Evolutionary conservation across 2,329 filamentous ascomycete species (phyloP).

Genomic region (Cylindrodendrum hubeiense): DNA sequence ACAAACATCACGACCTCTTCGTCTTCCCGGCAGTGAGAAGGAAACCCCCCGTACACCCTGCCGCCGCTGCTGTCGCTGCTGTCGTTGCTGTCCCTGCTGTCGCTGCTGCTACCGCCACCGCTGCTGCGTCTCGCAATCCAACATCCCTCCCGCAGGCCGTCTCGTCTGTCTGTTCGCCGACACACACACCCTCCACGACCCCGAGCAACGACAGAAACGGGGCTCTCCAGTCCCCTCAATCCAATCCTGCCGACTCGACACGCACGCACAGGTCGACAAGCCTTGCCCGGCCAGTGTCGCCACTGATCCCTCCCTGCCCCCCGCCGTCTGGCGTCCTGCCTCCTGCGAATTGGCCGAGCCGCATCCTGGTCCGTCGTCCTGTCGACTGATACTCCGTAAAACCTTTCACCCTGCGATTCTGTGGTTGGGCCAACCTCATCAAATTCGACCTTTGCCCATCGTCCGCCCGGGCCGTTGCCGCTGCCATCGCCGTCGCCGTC

Average conservation of each 20-base stretch:
- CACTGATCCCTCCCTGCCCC: slow-evolving; percentile 36
- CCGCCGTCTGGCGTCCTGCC: slow-evolving; percentile 27
- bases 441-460: slow-evolving; percentile 31
- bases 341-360: slow-evolving; percentile 44
- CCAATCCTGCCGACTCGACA: not conserved
- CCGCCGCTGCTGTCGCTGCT: not conserved
- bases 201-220: not conserved
- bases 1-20: slow-evolving; percentile 43
- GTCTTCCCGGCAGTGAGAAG: slow-evolving; percentile 38
- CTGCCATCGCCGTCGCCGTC: slow-evolving; percentile 19
- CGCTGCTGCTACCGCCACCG: not conserved
- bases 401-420: slow-evolving; percentile 38
- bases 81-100: not conserved
- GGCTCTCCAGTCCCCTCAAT: slow-evolving; percentile 1
- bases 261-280: slow-evolving; percentile 27
- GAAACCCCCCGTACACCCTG: not conserved
- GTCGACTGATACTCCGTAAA: slow-evolving; percentile 46
- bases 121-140: not conserved
- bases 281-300: slow-evolving; percentile 24
- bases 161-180: no score
- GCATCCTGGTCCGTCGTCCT: slow-evolving; percentile 37
- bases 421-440: slow-evolving; percentile 36
- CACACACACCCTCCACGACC: not conserved
- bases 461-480: slow-evolving; percentile 5
- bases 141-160: not conserved